Evolutionary conservation across 2,329 filamentous ascomycete genomes (phyloP).

Genomic region (Tolypocladium amazonense): DNA sequence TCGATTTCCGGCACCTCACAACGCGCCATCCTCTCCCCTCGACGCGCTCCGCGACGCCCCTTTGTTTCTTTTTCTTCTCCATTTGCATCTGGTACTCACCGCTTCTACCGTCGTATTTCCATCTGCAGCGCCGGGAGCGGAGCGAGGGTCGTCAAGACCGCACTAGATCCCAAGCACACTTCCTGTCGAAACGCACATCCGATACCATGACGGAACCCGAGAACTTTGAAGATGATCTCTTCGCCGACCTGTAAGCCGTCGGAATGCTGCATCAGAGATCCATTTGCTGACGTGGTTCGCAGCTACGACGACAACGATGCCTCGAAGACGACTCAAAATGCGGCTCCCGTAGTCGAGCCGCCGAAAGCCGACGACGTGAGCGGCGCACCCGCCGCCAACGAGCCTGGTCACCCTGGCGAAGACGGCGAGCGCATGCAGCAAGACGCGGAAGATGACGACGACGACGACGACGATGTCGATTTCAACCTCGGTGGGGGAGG

Average conservation of each 20-base stretch:
- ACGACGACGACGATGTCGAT: slow-evolving; percentile 48
- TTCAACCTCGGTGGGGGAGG: slow-evolving; percentile 42
- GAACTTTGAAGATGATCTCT: slow-evolving; percentile 86
- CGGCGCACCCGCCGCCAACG: slow-evolving; percentile 5
- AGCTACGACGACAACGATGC: slow-evolving; percentile 58
- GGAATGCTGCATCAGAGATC: neutral
- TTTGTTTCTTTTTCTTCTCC: too few species aligned
- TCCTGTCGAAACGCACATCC: neutral
- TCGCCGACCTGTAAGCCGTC: slow-evolving; percentile 73
- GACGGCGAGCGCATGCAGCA: slow-evolving; percentile 31
- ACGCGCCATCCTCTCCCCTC: neutral
- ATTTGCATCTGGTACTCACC: too few species aligned
- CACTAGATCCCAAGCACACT: neutral
- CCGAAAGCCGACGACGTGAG: slow-evolving; percentile 16
- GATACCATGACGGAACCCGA: slow-evolving; percentile 64
- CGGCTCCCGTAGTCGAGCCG: slow-evolving; percentile 15
- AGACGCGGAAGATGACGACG: slow-evolving; percentile 33
- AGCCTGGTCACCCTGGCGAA: slow-evolving; percentile 9
- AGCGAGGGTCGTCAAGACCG: neutral
- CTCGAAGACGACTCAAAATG: slow-evolving; percentile 25
- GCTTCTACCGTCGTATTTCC: neutral
- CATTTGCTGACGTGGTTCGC: slow-evolving; percentile 3
- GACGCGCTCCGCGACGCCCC: neutral
- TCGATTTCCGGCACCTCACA: neutral
- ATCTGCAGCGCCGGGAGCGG: neutral